A percentile compares a stretch with the other conserved stretches of the same genome.
These are phyloP conservation scores for Postia placenta DNA, from an alignment of 768 basidiomycete genomes.

Conservation along the genomic window DNA sequence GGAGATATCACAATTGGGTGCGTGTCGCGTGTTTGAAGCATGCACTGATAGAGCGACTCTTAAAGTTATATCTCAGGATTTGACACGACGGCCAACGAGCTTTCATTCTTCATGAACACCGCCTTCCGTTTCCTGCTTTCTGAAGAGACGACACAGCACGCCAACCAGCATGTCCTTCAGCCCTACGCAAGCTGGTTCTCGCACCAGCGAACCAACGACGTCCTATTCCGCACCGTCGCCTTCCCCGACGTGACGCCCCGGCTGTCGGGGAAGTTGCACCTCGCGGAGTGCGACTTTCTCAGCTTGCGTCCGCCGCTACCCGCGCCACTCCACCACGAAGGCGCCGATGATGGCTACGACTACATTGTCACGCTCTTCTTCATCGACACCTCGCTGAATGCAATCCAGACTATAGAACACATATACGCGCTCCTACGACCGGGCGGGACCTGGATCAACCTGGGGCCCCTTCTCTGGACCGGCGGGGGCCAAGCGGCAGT, in stretches of 20 bases:
- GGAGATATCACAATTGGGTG: constrained; percentile 60
- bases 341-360: constrained; percentile 36
- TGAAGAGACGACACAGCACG: constrained; percentile 31
- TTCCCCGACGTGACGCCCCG: constrained; percentile 63
- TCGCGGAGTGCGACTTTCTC: constrained; percentile 53
- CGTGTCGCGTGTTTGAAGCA: constrained; percentile 8
- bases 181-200: constrained; percentile 70
- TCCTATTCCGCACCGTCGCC: constrained; percentile 43
- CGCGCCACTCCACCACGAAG: neutral
- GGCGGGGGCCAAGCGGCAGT: constrained; percentile 47
- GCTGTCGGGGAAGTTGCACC: constrained; percentile 33
- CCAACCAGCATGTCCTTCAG: constrained; percentile 45
- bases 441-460: constrained; percentile 66
- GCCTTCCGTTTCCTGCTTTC: constrained; percentile 54
- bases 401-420: constrained; percentile 39
- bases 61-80: constrained; percentile 28
- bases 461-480: constrained; percentile 64
- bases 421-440: constrained; percentile 52
- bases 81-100: constrained; percentile 54
- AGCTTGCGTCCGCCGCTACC: constrained; percentile 2
- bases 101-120: constrained; percentile 62
- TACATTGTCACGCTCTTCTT: constrained; percentile 45
- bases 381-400: constrained; percentile 34
- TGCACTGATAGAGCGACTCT: neutral
- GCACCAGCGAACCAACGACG: constrained; percentile 47